Evolutionary conservation across 202 grass and related monocot species (phyloP).

Genomic region (Musa balbisiana): DNA sequence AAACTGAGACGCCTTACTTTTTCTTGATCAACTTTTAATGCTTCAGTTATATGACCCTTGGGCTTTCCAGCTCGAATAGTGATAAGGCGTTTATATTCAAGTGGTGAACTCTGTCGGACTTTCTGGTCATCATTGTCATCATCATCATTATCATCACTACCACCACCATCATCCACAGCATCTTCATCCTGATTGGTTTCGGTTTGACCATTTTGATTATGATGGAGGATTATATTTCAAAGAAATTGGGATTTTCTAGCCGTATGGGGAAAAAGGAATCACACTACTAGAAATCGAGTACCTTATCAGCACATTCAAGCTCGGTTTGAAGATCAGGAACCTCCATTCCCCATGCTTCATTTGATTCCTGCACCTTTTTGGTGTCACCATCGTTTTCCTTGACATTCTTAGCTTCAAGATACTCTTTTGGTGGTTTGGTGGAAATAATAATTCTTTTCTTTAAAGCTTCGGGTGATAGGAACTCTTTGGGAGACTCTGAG

Average conservation of each 20-base stretch:
- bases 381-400: constrained; percentile 37
- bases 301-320: constrained; percentile 43
- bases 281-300: constrained; percentile 9
- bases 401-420: constrained; percentile 61
- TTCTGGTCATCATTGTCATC: not conserved
- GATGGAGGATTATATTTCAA: not conserved
- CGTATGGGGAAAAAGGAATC: not conserved
- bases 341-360: constrained; percentile 68
- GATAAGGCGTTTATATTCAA: constrained; percentile 7
- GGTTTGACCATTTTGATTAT: not conserved
- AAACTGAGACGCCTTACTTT: constrained; percentile 20
- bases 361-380: constrained; percentile 35
- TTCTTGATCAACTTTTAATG: constrained; percentile 19
- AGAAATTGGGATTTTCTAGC: not conserved
- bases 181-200: not conserved
- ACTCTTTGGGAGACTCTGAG: constrained; percentile 70
- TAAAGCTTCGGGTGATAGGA: constrained; percentile 78
- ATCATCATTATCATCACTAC: not conserved
- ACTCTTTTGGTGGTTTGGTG: constrained; percentile 94
- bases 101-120: not conserved
- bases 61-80: constrained; percentile 16
- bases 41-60: constrained; percentile 13
- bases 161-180: not conserved
- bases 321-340: constrained; percentile 60
- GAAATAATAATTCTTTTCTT: constrained; percentile 72